A percentile compares a stretch with the other conserved stretches of the same genome.
phyloP scores from a whole-genome alignment of 495 filamentous ascomycete species.

The Wilcoxina mikolae region DNA sequence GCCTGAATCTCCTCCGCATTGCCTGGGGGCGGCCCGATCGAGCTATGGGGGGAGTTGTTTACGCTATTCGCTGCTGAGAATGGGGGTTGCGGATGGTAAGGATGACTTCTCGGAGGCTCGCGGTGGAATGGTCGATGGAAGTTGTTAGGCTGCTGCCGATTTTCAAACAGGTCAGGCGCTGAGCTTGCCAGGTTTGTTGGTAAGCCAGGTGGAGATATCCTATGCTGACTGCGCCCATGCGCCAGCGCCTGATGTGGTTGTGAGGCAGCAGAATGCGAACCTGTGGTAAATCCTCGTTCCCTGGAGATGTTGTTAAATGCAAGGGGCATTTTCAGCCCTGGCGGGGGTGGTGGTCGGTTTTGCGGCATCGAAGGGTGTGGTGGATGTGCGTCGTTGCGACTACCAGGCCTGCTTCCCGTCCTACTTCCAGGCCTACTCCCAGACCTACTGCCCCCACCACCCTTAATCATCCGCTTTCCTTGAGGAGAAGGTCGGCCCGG shows the following conservation, averaged over 20 bases:
- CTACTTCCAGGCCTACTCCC: slow-evolving; percentile 2
- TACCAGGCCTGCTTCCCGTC: slow-evolving; percentile 4
- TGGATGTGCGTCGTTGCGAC: neutral
- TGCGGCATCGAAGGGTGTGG: neutral
- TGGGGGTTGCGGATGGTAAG: slow-evolving; percentile 16
- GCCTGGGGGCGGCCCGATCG: slow-evolving; percentile 8
- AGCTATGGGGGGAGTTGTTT: slow-evolving; percentile 26
- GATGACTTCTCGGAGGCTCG: slow-evolving; percentile 18
- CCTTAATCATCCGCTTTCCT: slow-evolving; percentile 12
- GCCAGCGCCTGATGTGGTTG: neutral
- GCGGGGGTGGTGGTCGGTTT: slow-evolving; percentile 13
- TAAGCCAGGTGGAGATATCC: neutral
- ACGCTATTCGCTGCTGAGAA: slow-evolving; percentile 20
- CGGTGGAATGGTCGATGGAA: slow-evolving; percentile 9
- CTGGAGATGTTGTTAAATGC: slow-evolving; percentile 27
- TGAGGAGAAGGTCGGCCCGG: neutral
- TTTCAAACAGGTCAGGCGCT: slow-evolving; percentile 24
- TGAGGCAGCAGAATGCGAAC: slow-evolving; percentile 10
- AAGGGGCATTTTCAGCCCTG: slow-evolving; percentile 25
- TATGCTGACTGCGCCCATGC: slow-evolving; percentile 2
- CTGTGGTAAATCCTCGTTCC: slow-evolving; percentile 24
- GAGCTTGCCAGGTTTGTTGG: slow-evolving; percentile 5
- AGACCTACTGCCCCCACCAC: slow-evolving; percentile 9
- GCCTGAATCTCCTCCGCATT: slow-evolving; percentile 14
- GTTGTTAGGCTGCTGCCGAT: slow-evolving; percentile 16